These are phyloP conservation scores for Lomentospora prolificans DNA, from an alignment of 2,329 filamentous ascomycete genomes.

Conservation along the genomic window DNA sequence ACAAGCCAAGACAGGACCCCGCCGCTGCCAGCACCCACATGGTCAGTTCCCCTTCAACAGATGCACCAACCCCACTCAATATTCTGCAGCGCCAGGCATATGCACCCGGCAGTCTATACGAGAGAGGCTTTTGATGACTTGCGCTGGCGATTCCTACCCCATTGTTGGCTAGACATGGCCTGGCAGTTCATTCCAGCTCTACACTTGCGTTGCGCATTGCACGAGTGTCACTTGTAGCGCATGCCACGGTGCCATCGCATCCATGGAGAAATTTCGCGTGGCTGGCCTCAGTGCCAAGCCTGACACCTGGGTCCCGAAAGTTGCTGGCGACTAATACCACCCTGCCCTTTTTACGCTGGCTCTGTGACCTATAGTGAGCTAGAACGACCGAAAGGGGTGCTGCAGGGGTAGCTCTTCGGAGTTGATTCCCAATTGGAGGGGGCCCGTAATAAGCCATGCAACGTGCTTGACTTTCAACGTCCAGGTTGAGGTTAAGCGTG, in stretches of 20 bases:
- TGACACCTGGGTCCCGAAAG: background rate
- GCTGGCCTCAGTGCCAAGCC: background rate
- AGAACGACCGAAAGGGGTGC: background rate
- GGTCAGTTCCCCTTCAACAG: too few species aligned
- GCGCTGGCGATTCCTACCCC: background rate
- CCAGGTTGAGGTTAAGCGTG: background rate
- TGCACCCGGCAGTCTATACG: too few species aligned
- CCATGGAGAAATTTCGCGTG: background rate
- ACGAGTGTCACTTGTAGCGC: background rate
- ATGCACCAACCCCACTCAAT: background rate
- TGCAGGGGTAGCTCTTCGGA: background rate
- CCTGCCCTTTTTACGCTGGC: background rate
- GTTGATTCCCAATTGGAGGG: background rate
- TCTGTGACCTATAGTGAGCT: background rate
- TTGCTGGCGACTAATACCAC: background rate
- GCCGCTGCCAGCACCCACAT: too few species aligned
- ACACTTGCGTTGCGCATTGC: background rate
- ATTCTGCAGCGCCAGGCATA: background rate
- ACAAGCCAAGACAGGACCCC: too few species aligned
- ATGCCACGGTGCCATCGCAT: slow-evolving; percentile 1
- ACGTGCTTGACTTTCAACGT: too few species aligned
- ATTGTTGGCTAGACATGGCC: background rate
- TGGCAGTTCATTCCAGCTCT: background rate
- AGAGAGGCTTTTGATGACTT: background rate
- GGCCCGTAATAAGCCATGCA: background rate